Base-by-base conservation (phyloP, 2,329 filamentous ascomycete genomes). In the Exophiala alcalophila region DNA sequence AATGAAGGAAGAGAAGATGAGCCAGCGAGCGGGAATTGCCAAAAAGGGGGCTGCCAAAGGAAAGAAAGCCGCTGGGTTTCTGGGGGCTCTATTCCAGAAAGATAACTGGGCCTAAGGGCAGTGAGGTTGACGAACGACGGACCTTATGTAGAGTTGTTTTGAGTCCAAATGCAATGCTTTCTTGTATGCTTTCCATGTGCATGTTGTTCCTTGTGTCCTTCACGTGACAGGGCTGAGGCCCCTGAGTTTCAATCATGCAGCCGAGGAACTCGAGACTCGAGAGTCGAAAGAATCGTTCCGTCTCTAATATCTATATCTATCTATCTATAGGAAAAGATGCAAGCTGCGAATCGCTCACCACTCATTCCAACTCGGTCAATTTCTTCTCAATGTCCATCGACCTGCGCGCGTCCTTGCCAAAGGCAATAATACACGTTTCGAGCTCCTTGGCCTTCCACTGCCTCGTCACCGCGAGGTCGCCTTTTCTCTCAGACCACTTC, bases 1-100 rank as follows among this genome's bases (percentile, higher is more conserved):
- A 2, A 32, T 54, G 24, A 48, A 38, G 34, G 53, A 52, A 32
- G 52, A 55, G 39, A 56, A 54, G 42, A 53, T 56, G 53, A 54
- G 51, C 19, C 44, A 50, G 23, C 39, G 55, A 18, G 49, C 49
- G 3, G 53, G 53, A 1, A 39, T 53, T 39, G 44, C 39, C 10
- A 55, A 55, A 44, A 52, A 48, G 43, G 42, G 26, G 9, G 49
- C 40, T n/a, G 49, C 42, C 14, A 47, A 46, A 33, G 32, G 26
- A 11, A 54, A 53, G 24, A 39, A 44, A n/a, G 29, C 15, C 11
- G 20, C 24, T 26, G 49, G 52, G 4, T 55, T 57, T 34, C 44
- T 57, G 39, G 47, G 43, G 8, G 53, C 46, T 6, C 37, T 57
- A 35, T 52, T 57, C 15, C 21, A 46, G 10, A 24, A 40, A 10